Evolutionary conservation across 768 basidiomycete species (phyloP).

Genomic region (Pleurotus giganteus): DNA sequence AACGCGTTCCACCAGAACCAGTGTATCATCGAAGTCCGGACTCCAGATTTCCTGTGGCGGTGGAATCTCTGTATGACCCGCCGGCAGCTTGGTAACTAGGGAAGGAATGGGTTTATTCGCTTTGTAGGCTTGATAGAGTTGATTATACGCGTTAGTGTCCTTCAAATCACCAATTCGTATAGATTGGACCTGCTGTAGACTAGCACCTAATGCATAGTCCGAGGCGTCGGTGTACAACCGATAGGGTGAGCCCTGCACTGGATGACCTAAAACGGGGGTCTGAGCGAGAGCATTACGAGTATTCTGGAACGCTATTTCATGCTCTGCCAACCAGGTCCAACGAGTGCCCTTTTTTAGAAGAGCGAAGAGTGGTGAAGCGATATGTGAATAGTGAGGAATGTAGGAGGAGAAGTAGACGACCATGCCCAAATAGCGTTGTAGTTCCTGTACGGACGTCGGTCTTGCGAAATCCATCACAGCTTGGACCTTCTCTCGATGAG

Average conservation of each 20-base stretch:
- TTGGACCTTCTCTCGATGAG: slow-evolving; percentile 33
- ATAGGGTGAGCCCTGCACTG: slow-evolving; percentile 27
- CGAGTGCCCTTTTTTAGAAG: slow-evolving; percentile 26
- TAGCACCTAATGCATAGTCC: slow-evolving; percentile 25
- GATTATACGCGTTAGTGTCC: slow-evolving; percentile 25
- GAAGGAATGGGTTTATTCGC: slow-evolving; percentile 18
- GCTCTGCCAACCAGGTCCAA: slow-evolving; percentile 18
- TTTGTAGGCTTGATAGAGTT: slow-evolving; percentile 19
- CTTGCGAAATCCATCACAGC: slow-evolving; percentile 27
- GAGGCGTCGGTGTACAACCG: slow-evolving; percentile 34
- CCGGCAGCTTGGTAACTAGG: slow-evolving; percentile 17
- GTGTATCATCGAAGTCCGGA: slow-evolving; percentile 19
- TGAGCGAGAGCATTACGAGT: slow-evolving; percentile 13
- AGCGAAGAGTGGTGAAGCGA: slow-evolving; percentile 30
- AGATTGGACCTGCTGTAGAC: slow-evolving; percentile 31
- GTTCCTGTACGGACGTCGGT: slow-evolving; percentile 21
- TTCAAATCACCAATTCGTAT: slow-evolving; percentile 23
- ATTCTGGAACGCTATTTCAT: background rate
- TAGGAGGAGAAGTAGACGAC: slow-evolving; percentile 35
- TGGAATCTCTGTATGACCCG: slow-evolving; percentile 19
- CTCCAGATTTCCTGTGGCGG: slow-evolving; percentile 16
- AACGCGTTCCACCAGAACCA: slow-evolving; percentile 25
- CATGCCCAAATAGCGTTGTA: slow-evolving; percentile 35
- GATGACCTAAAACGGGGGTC: slow-evolving; percentile 31
- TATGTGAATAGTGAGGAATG: slow-evolving; percentile 32